Conservation (phyloP, 2,329 filamentous ascomycete genomes). For the Colletotrichum sp. region DNA sequence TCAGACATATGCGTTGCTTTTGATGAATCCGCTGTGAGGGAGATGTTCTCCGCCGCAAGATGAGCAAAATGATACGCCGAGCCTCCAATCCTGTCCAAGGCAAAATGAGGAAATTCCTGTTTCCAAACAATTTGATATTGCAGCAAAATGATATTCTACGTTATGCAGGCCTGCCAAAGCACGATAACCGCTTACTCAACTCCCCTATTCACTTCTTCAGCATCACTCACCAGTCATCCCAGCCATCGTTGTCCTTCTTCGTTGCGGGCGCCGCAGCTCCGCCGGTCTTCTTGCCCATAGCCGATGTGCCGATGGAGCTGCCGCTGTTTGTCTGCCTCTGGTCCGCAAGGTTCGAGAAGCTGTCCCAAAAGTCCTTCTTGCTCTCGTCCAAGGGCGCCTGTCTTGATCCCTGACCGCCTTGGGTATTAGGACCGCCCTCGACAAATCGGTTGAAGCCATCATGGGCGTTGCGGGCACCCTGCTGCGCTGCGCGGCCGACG, state of each 20-base stretch:
- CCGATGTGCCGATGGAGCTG: slow-evolving; percentile 63
- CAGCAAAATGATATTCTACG: slow-evolving; percentile 9
- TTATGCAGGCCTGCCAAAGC: slow-evolving; percentile 15
- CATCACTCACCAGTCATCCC: slow-evolving; percentile 66
- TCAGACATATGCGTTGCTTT: background rate
- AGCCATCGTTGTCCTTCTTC: slow-evolving; percentile 62
- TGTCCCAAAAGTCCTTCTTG: slow-evolving; percentile 91
- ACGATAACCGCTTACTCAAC: slow-evolving; percentile 17
- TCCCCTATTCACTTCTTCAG: background rate
- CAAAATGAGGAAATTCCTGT: background rate
- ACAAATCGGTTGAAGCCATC: slow-evolving; percentile 87
- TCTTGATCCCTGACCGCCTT: slow-evolving; percentile 34
- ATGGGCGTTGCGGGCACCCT: slow-evolving; percentile 76
- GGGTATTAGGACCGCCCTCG: slow-evolving; percentile 66
- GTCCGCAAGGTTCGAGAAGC: slow-evolving; percentile 76
- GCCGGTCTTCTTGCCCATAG: slow-evolving; percentile 58
- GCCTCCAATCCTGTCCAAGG: background rate
- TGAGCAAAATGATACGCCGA: background rate
- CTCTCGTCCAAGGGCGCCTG: slow-evolving; percentile 59
- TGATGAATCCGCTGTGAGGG: background rate
- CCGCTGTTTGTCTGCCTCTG: slow-evolving; percentile 47
- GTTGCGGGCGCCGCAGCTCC: slow-evolving; percentile 33
- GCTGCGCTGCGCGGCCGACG: slow-evolving; percentile 69
- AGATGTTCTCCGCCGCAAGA: background rate
- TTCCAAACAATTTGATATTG: slow-evolving; percentile 2